phyloP scores from a whole-genome alignment of 2,329 filamentous ascomycete species.

The Corniculantispora saksenae region DNA sequence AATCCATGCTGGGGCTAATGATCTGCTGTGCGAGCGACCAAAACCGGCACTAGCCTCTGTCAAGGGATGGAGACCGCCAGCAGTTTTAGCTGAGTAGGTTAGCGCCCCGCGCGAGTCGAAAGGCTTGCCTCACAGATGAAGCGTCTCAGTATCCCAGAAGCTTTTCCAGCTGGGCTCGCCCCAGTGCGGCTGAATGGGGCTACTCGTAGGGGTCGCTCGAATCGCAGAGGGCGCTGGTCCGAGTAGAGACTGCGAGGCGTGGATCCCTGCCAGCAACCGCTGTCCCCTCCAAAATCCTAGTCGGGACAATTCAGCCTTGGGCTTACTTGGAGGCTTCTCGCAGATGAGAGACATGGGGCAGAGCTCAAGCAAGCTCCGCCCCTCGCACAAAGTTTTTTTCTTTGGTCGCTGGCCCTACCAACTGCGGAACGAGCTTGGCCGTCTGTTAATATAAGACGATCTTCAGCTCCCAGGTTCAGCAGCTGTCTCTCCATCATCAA shows the following conservation, averaged over 20 bases:
- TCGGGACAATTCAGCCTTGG: constrained; percentile 15
- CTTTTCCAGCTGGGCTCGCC: not conserved
- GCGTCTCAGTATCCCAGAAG: not conserved
- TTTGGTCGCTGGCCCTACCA: not conserved
- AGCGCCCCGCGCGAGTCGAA: not conserved
- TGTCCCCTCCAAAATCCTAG: not conserved
- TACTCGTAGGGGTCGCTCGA: not conserved
- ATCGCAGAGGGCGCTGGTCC: not conserved
- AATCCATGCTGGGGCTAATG: not conserved
- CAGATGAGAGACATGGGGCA: constrained; percentile 1
- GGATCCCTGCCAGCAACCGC: constrained; percentile 8
- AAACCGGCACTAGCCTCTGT: not conserved
- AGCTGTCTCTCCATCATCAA: not conserved
- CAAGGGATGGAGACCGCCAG: not conserved
- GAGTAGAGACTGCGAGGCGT: not conserved
- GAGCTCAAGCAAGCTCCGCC: constrained; percentile 8
- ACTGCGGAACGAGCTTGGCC: not conserved
- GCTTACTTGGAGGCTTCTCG: constrained; percentile 2
- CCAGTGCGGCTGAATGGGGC: constrained; percentile 17
- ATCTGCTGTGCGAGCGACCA: not conserved
- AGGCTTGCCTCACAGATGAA: too few relatives aligned
- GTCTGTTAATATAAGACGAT: constrained; percentile 2
- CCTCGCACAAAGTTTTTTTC: not conserved
- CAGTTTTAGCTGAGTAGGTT: not conserved
- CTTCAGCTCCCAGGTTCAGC: constrained; percentile 1